Conservation (phyloP, 1,139 yeast species). For the Maudiozyma humilis region DNA sequence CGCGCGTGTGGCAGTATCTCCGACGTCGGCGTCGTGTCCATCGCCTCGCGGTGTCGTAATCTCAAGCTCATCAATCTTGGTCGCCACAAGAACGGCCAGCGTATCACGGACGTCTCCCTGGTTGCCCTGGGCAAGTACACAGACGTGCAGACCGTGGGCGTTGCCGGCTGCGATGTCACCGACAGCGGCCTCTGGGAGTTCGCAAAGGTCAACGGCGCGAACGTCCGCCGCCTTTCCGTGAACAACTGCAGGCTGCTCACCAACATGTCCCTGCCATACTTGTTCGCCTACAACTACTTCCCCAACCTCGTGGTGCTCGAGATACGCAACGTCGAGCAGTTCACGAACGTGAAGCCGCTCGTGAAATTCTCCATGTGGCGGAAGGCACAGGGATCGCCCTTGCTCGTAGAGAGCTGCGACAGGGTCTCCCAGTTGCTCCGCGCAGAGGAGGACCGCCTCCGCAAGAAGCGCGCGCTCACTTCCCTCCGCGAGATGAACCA, state of each 20-base stretch:
- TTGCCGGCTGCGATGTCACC: slow-evolving; percentile 79
- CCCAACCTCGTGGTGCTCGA: slow-evolving; percentile 67
- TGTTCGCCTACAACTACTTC: slow-evolving; percentile 48
- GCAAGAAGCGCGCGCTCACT: slow-evolving; percentile 44
- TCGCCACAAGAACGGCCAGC: slow-evolving; percentile 59
- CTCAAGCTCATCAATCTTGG: slow-evolving; percentile 65
- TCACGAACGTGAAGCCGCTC: slow-evolving; percentile 56
- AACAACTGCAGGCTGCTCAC: slow-evolving; percentile 66
- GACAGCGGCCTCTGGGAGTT: slow-evolving; percentile 78
- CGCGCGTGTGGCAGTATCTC: slow-evolving; percentile 78
- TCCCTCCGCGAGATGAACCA: slow-evolving; percentile 48
- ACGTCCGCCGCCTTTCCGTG: slow-evolving; percentile 60
- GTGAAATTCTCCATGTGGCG: slow-evolving; percentile 61
- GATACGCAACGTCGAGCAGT: slow-evolving; percentile 50
- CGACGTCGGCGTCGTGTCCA: slow-evolving; percentile 62
- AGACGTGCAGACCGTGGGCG: slow-evolving; percentile 61
- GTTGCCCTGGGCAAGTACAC: slow-evolving; percentile 49
- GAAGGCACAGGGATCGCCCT: slow-evolving; percentile 42
- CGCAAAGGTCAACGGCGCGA: slow-evolving; percentile 49
- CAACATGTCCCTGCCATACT: slow-evolving; percentile 57
- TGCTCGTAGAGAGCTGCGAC: slow-evolving; percentile 74
- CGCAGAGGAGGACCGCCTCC: slow-evolving; percentile 54
- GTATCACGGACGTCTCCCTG: slow-evolving; percentile 65
- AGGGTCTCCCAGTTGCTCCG: slow-evolving; percentile 50
- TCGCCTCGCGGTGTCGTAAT: slow-evolving; percentile 52